Conservation (phyloP, 169 alveolate species). For the Plasmodium reichenowi region DNA sequence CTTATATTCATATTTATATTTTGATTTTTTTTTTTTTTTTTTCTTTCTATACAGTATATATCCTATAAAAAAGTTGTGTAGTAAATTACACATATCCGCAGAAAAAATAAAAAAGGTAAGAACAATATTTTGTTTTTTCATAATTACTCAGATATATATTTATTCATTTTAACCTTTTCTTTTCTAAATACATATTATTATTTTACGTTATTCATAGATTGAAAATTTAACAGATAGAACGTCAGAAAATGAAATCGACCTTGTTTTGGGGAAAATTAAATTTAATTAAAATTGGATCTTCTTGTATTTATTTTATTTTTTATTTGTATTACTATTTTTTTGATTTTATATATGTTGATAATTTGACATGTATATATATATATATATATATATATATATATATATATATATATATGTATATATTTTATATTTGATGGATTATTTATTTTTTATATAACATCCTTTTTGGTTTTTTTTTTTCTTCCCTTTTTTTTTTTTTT, state of each 20-base stretch:
- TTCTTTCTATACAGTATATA: slow-evolving; percentile 28
- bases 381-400: no score
- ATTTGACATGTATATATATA: no score
- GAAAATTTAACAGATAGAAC: slow-evolving; percentile 45
- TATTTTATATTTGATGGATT: no score
- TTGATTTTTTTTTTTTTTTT: neutral
- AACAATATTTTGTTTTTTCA: neutral
- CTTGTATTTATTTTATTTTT: no score
- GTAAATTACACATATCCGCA: slow-evolving; percentile 31
- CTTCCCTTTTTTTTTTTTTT: no score
- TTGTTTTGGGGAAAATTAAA: slow-evolving; percentile 71
- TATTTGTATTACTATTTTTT: no score
- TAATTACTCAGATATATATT: neutral
- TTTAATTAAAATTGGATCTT: slow-evolving; percentile 18
- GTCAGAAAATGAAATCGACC: slow-evolving; percentile 69
- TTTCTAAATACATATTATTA: neutral
- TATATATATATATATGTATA: no score
- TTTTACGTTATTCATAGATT: slow-evolving; percentile 18
- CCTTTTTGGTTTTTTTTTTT: no score
- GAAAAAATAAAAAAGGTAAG: slow-evolving; percentile 56
- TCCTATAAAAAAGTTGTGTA: slow-evolving; percentile 40
- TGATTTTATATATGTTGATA: no score
- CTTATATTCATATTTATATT: neutral
- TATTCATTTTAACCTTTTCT: neutral
- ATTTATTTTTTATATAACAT: no score